Evolutionary conservation across 805 yeast genomes (phyloP).

Genomic region (Yamadazyma olivae): DNA sequence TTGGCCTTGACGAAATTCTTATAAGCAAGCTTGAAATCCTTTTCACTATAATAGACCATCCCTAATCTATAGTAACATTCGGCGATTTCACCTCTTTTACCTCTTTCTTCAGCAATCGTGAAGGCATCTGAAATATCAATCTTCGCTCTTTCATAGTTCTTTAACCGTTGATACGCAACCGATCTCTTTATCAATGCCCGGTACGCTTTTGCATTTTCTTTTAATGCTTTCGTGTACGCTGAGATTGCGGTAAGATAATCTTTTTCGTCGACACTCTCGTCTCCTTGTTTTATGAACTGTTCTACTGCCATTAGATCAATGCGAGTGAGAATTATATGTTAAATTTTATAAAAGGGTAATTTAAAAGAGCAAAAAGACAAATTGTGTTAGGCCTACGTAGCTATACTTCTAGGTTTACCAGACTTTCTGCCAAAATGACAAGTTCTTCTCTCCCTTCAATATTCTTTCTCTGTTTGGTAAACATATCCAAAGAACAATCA

Average conservation of each 20-base stretch:
- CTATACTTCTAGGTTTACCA: no score
- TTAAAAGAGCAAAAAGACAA: no score
- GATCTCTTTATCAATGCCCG: conserved; percentile 48
- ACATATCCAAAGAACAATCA: conserved; percentile 22
- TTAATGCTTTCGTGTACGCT: conserved; percentile 36
- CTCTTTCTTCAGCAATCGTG: conserved; percentile 42
- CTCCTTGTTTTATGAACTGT: conserved; percentile 34
- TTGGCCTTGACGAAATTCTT: conserved; percentile 41
- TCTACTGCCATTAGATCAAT: conserved; percentile 34
- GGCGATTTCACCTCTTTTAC: conserved; percentile 46
- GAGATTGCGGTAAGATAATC: conserved; percentile 46
- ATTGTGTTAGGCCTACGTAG: no score
- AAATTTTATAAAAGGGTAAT: no score
- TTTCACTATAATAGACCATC: conserved; percentile 41
- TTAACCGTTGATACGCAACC: conserved; percentile 45
- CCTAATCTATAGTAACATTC: conserved; percentile 49
- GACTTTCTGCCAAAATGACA: conserved; percentile 13
- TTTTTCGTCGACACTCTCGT: conserved; percentile 21
- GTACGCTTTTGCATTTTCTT: conserved; percentile 43
- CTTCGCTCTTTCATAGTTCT: conserved; percentile 47
- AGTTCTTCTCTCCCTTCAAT: conserved; percentile 7
- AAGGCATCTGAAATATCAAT: conserved; percentile 45
- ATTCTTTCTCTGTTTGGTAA: conserved; percentile 15
- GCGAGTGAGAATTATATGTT: no score
- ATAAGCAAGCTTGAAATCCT: conserved; percentile 40